Evolutionary conservation across 192 early-diverging fungal species (phyloP), one percentile per base, ranked within the genome.

Genomic region (Paraglomus occultum): DNA sequence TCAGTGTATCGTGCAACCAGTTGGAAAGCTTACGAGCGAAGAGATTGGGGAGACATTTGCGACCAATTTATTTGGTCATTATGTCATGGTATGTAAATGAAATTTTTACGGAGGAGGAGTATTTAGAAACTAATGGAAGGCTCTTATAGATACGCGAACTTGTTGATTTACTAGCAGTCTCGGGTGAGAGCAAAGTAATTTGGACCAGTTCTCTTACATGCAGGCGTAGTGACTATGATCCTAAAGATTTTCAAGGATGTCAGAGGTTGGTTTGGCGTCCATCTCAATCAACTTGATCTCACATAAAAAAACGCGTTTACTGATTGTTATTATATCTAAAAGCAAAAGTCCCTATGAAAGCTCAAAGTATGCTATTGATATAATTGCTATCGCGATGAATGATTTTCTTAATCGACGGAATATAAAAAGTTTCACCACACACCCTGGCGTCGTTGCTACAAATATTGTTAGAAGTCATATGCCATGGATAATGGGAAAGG

Each of bases 41-140:
- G 81, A 80, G 1, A 67, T 86, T 53, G 85, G 83, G 0, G 75
- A 79, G 46, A 81, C 81, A 6, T 75, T 86, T 52, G 83, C 81
- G 14, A 75, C 76, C 45, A 86, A 86, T 72, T 71, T 86, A 7
- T 84, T 86, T 77, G 85, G 85, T 12, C 85, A 86, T 51, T 86
- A 81, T 66, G 20, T 86, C 4, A 84, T 86, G 83, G 80, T 84
- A 74, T 65, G 15, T 49, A 0, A 40, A 18, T 2, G 6, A 39
- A 0, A 17, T 45, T 9, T 6, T 55, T 22, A 18, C 43, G 53
- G 44, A 14, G 20, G 2, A 68, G 10, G 14, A 46, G 9, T 20
- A 17, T 22, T n/a, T 52, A 11, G 18, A 23, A 20, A 23, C 15
- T 9, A 39, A 62, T 49, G 1, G 38, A 9, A 38, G 23, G 5